Conservation (phyloP, 768 basidiomycete species). For the Tylopilus intermedius region DNA sequence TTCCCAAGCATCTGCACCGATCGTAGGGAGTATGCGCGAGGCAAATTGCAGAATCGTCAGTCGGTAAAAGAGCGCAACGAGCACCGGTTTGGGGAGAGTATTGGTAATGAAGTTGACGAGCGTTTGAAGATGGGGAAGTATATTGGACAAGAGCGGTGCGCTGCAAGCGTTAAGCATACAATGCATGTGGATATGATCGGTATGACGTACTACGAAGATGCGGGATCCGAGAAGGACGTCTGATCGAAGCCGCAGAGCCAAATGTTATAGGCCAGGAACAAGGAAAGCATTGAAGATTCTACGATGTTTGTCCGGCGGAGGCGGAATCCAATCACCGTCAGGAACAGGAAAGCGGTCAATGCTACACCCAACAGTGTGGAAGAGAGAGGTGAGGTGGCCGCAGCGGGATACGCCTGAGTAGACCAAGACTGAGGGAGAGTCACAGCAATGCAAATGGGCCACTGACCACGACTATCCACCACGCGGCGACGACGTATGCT, state of each 20-base stretch:
- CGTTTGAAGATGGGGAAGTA: slow-evolving; percentile 76
- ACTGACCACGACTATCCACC: slow-evolving; percentile 82
- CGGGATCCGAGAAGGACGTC: slow-evolving; percentile 65
- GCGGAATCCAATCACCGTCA: slow-evolving; percentile 88
- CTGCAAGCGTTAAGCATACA: slow-evolving; percentile 33
- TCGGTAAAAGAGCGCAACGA: slow-evolving; percentile 75
- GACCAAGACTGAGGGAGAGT: slow-evolving; percentile 10
- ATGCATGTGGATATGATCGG: background rate
- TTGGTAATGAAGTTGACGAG: slow-evolving; percentile 78
- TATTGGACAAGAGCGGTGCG: slow-evolving; percentile 71
- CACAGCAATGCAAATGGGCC: background rate
- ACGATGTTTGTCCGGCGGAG: slow-evolving; percentile 87
- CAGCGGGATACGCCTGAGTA: slow-evolving; percentile 70
- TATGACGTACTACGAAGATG: slow-evolving; percentile 67
- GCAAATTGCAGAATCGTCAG: slow-evolving; percentile 77
- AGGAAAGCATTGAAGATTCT: slow-evolving; percentile 81
- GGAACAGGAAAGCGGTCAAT: slow-evolving; percentile 82
- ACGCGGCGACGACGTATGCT: slow-evolving; percentile 76
- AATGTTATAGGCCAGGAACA: slow-evolving; percentile 86
- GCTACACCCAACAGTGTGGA: slow-evolving; percentile 87
- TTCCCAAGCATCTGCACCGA: slow-evolving; percentile 78
- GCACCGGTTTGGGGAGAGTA: slow-evolving; percentile 79
- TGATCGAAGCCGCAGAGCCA: slow-evolving; percentile 86
- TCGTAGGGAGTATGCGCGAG: slow-evolving; percentile 77
- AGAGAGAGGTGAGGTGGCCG: slow-evolving; percentile 78